Conservation (phyloP, 2,329 filamentous ascomycete genomes). For the Fonsecaea nubica region DNA sequence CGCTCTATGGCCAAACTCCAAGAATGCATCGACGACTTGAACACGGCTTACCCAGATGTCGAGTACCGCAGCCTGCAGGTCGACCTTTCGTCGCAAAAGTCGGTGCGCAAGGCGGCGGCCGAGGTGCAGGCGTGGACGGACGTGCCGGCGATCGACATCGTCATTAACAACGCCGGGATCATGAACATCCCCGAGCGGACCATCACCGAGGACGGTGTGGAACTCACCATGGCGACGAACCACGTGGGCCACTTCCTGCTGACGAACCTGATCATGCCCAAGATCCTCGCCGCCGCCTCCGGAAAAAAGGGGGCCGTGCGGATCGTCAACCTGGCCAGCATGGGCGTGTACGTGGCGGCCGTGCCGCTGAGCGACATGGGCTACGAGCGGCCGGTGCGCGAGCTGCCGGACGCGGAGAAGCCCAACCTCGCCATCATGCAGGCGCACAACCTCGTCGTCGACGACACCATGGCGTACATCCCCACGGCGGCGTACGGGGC, state of each 20-base stretch:
- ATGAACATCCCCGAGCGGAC: constrained; percentile 44
- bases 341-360: constrained; percentile 10
- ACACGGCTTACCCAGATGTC: constrained; percentile 34
- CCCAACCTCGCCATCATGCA: constrained; percentile 21
- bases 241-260: constrained; percentile 41
- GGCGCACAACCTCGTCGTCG: constrained; percentile 3
- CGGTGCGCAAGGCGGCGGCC: constrained; percentile 45
- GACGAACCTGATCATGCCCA: constrained; percentile 19
- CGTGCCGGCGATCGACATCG: constrained; percentile 44
- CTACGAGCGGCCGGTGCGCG: constrained; percentile 11
- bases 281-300: constrained; percentile 8
- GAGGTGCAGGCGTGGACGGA: constrained; percentile 40
- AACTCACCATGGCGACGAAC: constrained; percentile 50
- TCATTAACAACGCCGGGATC: constrained; percentile 45
- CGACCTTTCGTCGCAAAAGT: constrained; percentile 45
- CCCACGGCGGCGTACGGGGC: constrained; percentile 16
- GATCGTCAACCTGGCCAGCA: constrained; percentile 17
- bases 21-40: constrained; percentile 31
- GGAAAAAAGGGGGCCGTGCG: constrained; percentile 7
- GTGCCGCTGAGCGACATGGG: constrained; percentile 7
- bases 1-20: constrained; percentile 30
- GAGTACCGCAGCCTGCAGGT: constrained; percentile 42
- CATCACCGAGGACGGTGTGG: constrained; percentile 45
- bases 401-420: constrained; percentile 12
- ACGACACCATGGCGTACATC: constrained; percentile 13